Evolutionary conservation across 176 grass and related monocot genomes (phyloP).

Genomic region (Eragrostis curvula): DNA sequence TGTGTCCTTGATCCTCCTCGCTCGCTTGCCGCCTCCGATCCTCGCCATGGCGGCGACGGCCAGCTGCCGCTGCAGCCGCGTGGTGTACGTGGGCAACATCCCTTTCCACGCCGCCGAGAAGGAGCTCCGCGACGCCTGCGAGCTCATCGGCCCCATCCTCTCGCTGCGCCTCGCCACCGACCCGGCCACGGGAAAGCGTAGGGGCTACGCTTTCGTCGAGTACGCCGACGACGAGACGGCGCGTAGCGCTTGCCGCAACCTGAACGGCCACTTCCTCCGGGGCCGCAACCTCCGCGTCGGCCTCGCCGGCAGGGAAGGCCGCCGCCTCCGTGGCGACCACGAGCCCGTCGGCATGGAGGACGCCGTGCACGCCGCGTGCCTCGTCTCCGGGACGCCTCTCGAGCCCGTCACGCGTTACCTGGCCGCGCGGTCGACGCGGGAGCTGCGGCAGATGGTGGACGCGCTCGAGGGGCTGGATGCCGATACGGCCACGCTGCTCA

Average conservation of each 20-base stretch:
- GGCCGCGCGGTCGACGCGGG: constrained; percentile 22
- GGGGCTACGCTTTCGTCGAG: constrained; percentile 48
- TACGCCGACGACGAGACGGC: constrained; percentile 50
- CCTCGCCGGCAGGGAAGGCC: constrained; percentile 3
- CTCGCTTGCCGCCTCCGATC: no score
- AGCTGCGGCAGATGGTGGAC: constrained; percentile 25
- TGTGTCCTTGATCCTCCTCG: no score
- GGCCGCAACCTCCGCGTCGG: constrained; percentile 40
- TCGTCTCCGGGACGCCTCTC: constrained; percentile 1
- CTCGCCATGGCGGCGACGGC: not conserved
- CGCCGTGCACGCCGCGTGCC: constrained; percentile 47
- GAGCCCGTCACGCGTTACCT: constrained; percentile 18
- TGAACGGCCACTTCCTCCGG: constrained; percentile 29
- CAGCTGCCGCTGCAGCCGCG: constrained; percentile 43
- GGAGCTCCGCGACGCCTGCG: constrained; percentile 37
- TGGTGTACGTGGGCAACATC: constrained; percentile 45
- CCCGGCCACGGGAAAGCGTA: constrained; percentile 31
- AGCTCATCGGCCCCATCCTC: constrained; percentile 39
- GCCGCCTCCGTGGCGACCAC: not conserved
- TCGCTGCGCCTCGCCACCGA: constrained; percentile 41
- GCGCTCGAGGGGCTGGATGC: not conserved
- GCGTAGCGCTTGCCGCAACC: constrained; percentile 50
- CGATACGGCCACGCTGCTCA: not conserved
- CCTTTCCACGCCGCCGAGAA: constrained; percentile 32
- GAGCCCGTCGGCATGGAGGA: constrained; percentile 41